Percentiles rank a stretch among this genome's conserved stretches.
Conservation (phyloP, 192 early-diverging fungal genomes). For the Jimgerdemannia flammicorona region DNA sequence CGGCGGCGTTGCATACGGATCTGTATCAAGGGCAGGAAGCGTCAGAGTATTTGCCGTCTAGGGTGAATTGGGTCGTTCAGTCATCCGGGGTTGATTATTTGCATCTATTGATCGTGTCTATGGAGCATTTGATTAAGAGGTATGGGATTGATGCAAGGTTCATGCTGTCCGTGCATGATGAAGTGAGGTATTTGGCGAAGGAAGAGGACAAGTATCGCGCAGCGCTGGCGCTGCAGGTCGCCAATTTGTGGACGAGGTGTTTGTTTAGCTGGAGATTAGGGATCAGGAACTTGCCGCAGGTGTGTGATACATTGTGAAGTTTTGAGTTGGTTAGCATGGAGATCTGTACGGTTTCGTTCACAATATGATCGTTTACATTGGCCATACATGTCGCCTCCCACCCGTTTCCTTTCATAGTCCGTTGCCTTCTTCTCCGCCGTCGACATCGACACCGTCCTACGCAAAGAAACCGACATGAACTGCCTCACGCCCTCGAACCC, state of each 20-base stretch:
- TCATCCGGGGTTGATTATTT: constrained; percentile 97
- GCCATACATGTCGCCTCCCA: background rate
- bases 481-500: constrained; percentile 85
- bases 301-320: constrained; percentile 16
- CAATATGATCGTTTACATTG: too few species aligned
- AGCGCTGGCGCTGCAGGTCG: constrained; percentile 83
- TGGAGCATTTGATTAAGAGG: constrained; percentile 75
- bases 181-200: constrained; percentile 83
- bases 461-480: constrained; percentile 86
- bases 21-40: constrained; percentile 18
- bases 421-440: constrained; percentile 94
- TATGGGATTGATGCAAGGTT: constrained; percentile 81
- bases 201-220: constrained; percentile 71
- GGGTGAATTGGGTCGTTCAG: constrained; percentile 98
- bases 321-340: background rate
- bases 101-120: constrained; percentile 85
- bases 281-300: constrained; percentile 82
- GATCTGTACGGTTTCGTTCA: too few species aligned
- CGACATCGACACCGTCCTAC: constrained; percentile 87
- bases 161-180: constrained; percentile 92
- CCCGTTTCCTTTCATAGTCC: constrained; percentile 33
- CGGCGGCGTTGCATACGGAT: constrained; percentile 68
- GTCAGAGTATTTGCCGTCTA: constrained; percentile 76
- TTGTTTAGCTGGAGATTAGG: constrained; percentile 84
- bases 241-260: constrained; percentile 90